A percentile compares a stretch with the other conserved stretches of the same genome.
Conservation (phyloP, 805 yeast genomes). For the Ogataea sp. region DNA sequence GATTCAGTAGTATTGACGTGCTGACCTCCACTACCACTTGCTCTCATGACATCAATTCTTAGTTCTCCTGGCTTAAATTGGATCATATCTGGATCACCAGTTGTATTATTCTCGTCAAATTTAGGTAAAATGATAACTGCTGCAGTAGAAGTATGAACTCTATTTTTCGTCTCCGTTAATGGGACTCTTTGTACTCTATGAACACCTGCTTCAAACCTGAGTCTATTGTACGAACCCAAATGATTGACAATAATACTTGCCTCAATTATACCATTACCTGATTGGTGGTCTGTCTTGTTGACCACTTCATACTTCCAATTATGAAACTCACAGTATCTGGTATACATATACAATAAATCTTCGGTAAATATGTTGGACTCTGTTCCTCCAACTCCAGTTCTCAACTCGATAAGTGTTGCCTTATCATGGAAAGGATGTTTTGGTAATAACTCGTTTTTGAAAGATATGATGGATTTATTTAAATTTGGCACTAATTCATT, state of each 20-base stretch:
- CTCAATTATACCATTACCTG: constrained; percentile 63
- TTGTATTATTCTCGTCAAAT: constrained; percentile 47
- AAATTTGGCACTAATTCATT: constrained; percentile 36
- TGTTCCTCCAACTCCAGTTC: constrained; percentile 96
- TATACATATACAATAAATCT: constrained; percentile 77
- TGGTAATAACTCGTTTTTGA: constrained; percentile 63
- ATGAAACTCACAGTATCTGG: constrained; percentile 53
- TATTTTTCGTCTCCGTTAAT: constrained; percentile 85
- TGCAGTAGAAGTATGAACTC: constrained; percentile 93
- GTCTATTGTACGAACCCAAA: constrained; percentile 64
- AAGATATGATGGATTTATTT: constrained; percentile 28
- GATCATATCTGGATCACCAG: constrained; percentile 25
- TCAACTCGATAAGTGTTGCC: constrained; percentile 72
- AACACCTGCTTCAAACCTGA: constrained; percentile 88
- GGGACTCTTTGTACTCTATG: constrained; percentile 95
- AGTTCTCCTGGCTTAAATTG: constrained; percentile 81
- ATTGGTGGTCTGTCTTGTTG: constrained; percentile 45
- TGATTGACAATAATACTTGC: constrained; percentile 70
- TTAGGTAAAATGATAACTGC: constrained; percentile 93
- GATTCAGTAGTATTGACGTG: constrained; percentile 97
- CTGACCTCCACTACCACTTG: constrained; percentile 97
- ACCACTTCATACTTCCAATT: constrained; percentile 63
- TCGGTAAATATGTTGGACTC: constrained; percentile 86
- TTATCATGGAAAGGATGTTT: constrained; percentile 68
- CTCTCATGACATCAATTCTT: constrained; percentile 92